Evolutionary conservation across 2,329 filamentous ascomycete genomes (phyloP), one percentile per base, ranked within the genome.

Genomic region (Epicoccum nigrum): DNA sequence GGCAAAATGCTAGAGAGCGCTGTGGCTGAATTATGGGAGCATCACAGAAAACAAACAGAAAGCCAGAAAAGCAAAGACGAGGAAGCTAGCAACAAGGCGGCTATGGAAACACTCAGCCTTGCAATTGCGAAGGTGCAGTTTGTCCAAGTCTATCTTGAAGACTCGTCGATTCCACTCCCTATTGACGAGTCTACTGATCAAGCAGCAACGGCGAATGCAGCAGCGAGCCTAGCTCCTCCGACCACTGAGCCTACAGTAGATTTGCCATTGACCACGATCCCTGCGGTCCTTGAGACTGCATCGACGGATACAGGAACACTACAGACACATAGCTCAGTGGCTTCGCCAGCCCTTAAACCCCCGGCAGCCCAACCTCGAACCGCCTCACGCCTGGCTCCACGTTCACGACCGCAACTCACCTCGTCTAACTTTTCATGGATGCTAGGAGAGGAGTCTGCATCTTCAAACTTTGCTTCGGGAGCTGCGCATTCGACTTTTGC

Each of bases 371-470:
- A 53, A 37, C 51, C 58, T 7, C 47, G 59, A 21, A 44, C 55
- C 12, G 47, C 59, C 8, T 54, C 59, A 3, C 60, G 74, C 69
- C 57, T 71, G 15, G 65, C 64, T 7, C 63, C 35, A 74, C 82
- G 63, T n/a, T 58, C 84, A 16, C 81, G 86, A 17, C 88, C 87
- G 3, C 84, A 81, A 0, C 78, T 91, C 27, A 86, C 87, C 1
- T 87, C 89, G 59, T 90, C 88, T 7, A 88, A 86, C 4, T 92
- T 90, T 69, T 86, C 88, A 1, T 91, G 87, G 86, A 92, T 92
- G 87, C 78, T 92, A 4, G 70, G 69, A 13, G 67, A 72, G 30
- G 72, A 72, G n/a, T 67, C 65, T 7, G 58, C 58, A 15, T 60
- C 67, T 19, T 69, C 66, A 17, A 64, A 67, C 34, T 73, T 74